Base-by-base conservation (phyloP, 179 eudicot species). In the Beta macrorhiza region DNA sequence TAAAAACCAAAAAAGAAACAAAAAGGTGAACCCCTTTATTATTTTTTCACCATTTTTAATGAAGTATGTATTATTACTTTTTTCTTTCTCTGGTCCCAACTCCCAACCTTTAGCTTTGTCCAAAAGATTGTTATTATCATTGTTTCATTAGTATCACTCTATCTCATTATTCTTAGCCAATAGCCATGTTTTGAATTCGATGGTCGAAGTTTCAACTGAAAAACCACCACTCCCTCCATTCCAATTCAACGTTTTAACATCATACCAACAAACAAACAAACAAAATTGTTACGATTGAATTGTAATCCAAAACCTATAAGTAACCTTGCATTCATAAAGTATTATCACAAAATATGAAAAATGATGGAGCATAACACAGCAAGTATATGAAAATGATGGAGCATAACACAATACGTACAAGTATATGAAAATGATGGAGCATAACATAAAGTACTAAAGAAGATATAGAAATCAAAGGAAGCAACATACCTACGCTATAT, bases 401-500 rank as follows among this genome's bases (percentile, higher is more conserved):
- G 42, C 42, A 37, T 37, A 37, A 37, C 42, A 37, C 42, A 37
- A 37, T 25, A 25, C 25, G 25, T 25, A 25, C 42, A 29, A 29
- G 32, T 29, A 37, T 37, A 37, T 37, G 42, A 37, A 37, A 37
- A 37, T 37, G 42, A 37, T 37, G 42, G 4, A 37, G 42, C 42
- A 37, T 37, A 62, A 8, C 4, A 17, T 19, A 17, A 61, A 16
- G n/a, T 6, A n/a, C 49, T 8, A 5, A 49, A 29, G 11, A 22
- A 67, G 5, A 75, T 4, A 59, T 64, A 63, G 47, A 8, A 65
- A 67, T 44, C 37, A 14, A 63, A 4, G n/a, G 4, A 13, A 65
- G 1, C 12, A 5, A 62, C 53, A 13, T 85, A 85, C 87, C 87
- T 19, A 85, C 85, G 68, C 87, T 85, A 42, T 56, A 85, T 37